Conservation (phyloP, 2,329 filamentous ascomycete species). For the Seiridium unicorne region DNA sequence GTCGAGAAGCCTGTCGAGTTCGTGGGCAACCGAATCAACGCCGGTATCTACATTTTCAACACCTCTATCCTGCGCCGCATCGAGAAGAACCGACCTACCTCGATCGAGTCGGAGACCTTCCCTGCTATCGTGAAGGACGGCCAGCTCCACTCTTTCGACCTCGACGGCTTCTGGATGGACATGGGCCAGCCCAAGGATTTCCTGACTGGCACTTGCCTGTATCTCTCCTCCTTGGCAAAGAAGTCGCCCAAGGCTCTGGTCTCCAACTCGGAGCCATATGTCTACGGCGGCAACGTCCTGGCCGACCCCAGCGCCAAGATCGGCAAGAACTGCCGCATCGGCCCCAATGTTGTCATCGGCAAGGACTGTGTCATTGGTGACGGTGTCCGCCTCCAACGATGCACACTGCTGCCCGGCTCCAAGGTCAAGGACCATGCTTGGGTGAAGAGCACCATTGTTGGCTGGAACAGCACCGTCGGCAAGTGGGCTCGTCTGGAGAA, state of each 20-base stretch:
- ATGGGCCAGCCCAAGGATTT: constrained; percentile 99
- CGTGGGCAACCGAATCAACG: constrained; percentile 97
- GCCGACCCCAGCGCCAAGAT: constrained; percentile 94
- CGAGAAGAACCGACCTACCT: constrained; percentile 85
- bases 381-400: constrained; percentile 90
- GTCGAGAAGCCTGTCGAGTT: constrained; percentile 99
- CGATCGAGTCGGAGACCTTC: constrained; percentile 99
- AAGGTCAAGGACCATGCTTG: constrained; percentile 99
- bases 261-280: constrained; percentile 70
- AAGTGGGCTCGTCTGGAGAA: constrained; percentile 97
- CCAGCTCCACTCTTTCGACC: constrained; percentile 90
- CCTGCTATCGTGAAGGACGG: constrained; percentile 87
- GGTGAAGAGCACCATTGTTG: constrained; percentile 98
- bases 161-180: constrained; percentile 99
- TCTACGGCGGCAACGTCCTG: constrained; percentile 92
- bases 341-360: constrained; percentile 94
- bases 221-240: constrained; percentile 90
- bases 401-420: constrained; percentile 81
- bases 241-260: constrained; percentile 83
- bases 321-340: constrained; percentile 97
- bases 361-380: constrained; percentile 91
- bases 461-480: constrained; percentile 96
- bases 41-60: constrained; percentile 97
- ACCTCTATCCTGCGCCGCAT: constrained; percentile 87
- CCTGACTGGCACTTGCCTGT: constrained; percentile 91